Evolutionary conservation across 257 asterid species (phyloP), one percentile per base, ranked within the genome.

Genomic region (Lycium barbarum): DNA sequence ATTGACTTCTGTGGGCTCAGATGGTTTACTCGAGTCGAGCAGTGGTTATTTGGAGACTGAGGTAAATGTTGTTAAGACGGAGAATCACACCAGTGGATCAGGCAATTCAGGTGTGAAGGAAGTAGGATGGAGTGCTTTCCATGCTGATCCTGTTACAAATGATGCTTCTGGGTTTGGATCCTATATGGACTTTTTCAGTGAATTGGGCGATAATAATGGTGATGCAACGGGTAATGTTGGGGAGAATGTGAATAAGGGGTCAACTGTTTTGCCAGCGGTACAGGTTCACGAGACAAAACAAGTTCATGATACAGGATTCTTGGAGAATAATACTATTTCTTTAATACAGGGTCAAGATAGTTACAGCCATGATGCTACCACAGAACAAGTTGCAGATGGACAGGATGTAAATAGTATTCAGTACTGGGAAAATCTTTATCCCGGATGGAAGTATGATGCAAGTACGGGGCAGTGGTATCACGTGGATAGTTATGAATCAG

Each of bases 71-170:
- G 89, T 82, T 38, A 83, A 87, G n/a, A 84, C 73, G 12, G 70
- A 58, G 83, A 86, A 86, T 81, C 87, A 85, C 88, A 80, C 87
- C 65, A 84, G 82, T 80, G 88, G 86, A 89, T 86, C 88, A 11
- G 95, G 90, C 84, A 86, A 85, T 68, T 85, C 90, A 3, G 97
- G 96, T 86, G 92, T 95, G 79, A 97, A 95, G 88, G 97, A 91
- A 90, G 96, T 97, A 86, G 96, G 90, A 15, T 97, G 99, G 99
- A 94, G 94, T 85, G 98, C 97, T 3, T 95, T 97, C 81, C 87
- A 84, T 82, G 85, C 94, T 43, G 92, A 90, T 84, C 68, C 90
- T 2, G 88, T 84, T 79, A 87, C 86, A 62, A 92, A 89, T 78
- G 84, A 85, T 57, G 88, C 3, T 74, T 74, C 87, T 82, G 98